Conservation (phyloP, 306 rosid species). For the Myrica gale region DNA sequence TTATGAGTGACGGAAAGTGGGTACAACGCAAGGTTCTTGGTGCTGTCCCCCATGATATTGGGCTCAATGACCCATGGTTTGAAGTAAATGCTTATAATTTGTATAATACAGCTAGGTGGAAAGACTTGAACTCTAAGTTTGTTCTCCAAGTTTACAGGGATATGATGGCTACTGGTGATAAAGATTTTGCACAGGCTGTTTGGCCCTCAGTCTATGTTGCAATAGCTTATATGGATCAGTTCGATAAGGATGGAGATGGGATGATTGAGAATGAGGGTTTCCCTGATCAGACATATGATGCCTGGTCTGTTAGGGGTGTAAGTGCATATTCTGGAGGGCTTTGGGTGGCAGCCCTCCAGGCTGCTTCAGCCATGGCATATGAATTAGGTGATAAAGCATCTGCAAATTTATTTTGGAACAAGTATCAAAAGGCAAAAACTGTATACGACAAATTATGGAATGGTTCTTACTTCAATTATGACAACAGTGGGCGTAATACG, state of each 20-base stretch:
- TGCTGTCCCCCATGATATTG: slow-evolving; percentile 97
- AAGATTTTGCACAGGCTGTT: slow-evolving; percentile 84
- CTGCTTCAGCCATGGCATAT: slow-evolving; percentile 80
- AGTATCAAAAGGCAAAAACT: slow-evolving; percentile 73
- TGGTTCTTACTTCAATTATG: slow-evolving; percentile 91
- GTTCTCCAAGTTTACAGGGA: slow-evolving; percentile 96
- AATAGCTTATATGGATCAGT: slow-evolving; percentile 94
- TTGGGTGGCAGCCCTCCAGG: slow-evolving; percentile 97
- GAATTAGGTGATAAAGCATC: slow-evolving; percentile 77
- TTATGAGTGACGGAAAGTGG: slow-evolving; percentile 61
- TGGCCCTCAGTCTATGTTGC: slow-evolving; percentile 97
- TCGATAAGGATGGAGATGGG: slow-evolving; percentile 88
- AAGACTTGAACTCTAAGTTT: slow-evolving; percentile 96
- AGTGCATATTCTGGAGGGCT: slow-evolving; percentile 96
- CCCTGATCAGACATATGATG: slow-evolving; percentile 97
- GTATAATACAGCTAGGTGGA: slow-evolving; percentile 85
- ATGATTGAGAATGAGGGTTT: slow-evolving; percentile 96
- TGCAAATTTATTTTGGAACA: slow-evolving; percentile 67
- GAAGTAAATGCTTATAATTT: slow-evolving; percentile 86
- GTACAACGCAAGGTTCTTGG: slow-evolving; percentile 85
- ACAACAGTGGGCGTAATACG: slow-evolving; percentile 59
- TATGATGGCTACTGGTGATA: slow-evolving; percentile 83
- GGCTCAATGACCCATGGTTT: slow-evolving; percentile 87
- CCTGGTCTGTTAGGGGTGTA: slow-evolving; percentile 91
- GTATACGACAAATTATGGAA: slow-evolving; percentile 85